phyloP scores from a whole-genome alignment of 148 eudicot genomes.

The Nepenthes mirabilis region DNA sequence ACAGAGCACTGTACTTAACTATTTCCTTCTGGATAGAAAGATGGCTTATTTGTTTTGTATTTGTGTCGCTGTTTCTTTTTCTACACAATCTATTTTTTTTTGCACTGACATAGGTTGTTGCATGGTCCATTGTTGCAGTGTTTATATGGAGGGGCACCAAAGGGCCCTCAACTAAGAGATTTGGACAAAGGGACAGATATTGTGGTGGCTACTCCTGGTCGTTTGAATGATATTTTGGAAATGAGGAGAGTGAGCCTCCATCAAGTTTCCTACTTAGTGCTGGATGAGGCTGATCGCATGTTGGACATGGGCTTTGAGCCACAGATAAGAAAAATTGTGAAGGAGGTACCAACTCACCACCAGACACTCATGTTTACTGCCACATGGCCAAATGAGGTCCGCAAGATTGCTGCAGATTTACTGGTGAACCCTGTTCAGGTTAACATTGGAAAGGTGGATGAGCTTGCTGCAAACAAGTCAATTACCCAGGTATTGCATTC shows the following conservation, averaged over 20 bases:
- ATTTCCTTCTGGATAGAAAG: too few species aligned
- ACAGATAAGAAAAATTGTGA: conserved; percentile 89
- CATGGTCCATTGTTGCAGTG: conserved; percentile 33
- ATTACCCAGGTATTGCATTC: conserved; percentile 62
- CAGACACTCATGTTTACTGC: conserved; percentile 98
- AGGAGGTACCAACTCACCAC: conserved; percentile 69
- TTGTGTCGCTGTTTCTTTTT: too few species aligned
- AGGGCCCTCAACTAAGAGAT: conserved; percentile 81
- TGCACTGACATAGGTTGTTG: conserved; percentile 1
- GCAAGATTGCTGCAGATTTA: conserved; percentile 84
- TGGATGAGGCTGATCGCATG: conserved; percentile 99
- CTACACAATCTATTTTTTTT: too few species aligned
- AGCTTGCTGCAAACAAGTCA: conserved; percentile 89
- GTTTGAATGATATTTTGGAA: conserved; percentile 91
- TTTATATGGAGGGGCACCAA: conserved; percentile 97
- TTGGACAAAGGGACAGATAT: conserved; percentile 73
- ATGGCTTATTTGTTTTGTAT: too few species aligned
- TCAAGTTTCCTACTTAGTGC: conserved; percentile 86
- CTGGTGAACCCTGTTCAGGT: conserved; percentile 80
- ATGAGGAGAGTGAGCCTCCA: conserved; percentile 60
- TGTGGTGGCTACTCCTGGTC: conserved; percentile 99
- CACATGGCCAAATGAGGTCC: conserved; percentile 98
- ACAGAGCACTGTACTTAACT: too few species aligned
- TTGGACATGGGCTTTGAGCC: conserved; percentile 99
- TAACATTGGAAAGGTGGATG: conserved; percentile 90